Evolutionary conservation across 2,329 filamentous ascomycete species (phyloP), one percentile per base, ranked within the genome.

Genomic region (Alternaria viburni): DNA sequence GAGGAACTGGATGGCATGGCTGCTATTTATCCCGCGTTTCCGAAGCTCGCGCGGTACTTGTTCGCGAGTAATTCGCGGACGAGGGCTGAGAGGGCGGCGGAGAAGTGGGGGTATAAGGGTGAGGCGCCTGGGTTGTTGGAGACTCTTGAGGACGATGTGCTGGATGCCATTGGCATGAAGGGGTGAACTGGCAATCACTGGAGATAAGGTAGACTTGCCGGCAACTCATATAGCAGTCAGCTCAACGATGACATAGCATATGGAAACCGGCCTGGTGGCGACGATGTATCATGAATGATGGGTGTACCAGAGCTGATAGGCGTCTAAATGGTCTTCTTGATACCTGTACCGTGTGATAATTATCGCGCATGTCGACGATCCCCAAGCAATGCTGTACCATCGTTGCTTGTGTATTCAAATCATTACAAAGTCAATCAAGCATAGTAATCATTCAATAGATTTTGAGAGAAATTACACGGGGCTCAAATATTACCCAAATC

Each of bases 51-150:
- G n/a, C 66, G 75, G 52, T 80, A 81, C 61, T 45, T 80, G 64
- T 81, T 77, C 60, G 75, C 74, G 0, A 75, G 86, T 60, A 91
- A 91, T 66, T 88, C 88, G 0, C 81, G 85, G 43, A 86, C 85
- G 0, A 79, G 79, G 54, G 86, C 88, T 0, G 81, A 83, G 59
- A 80, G 89, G 46, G 87, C 85, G 4, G 82, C 78, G 26, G 83
- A 85, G 63, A 70, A 85, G 49, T 77, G 90, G 21, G 86, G 84
- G 0, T 91, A 88, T 86, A 80, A 83, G 54, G 86, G 87, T 0
- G 77, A 75, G 15, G 79, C 83, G n/a, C 76, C 76, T 2, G 82
- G 81, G 23, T 65, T 91, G 60, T 72, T 85, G 66, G 86, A 88
- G 21, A 36, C 21, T 15, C 10, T 77, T 4, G 74, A 74, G 52